Evolutionary conservation across 140 eudicot species (phyloP).

Genomic region (Artemisia princeps): DNA sequence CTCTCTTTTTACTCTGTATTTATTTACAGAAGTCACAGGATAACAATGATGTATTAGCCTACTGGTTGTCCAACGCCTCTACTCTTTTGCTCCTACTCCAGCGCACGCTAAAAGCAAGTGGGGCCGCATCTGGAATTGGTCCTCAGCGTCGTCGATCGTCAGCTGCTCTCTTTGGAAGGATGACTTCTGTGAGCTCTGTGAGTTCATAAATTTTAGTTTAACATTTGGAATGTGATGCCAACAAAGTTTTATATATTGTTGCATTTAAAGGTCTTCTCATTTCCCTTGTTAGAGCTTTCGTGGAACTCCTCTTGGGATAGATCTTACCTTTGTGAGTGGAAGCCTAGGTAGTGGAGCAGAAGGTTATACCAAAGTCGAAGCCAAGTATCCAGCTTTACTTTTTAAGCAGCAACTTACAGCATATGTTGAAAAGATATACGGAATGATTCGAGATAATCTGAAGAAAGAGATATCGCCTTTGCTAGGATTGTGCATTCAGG

Average conservation of each 20-base stretch:
- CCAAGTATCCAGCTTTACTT: slow-evolving; percentile 94
- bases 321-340: slow-evolving; percentile 57
- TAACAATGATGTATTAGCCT: slow-evolving; percentile 71
- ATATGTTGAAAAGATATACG: slow-evolving; percentile 87
- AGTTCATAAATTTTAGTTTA: slow-evolving; percentile 11
- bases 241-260: neutral
- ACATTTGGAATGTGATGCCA: neutral
- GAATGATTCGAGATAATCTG: slow-evolving; percentile 85
- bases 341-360: slow-evolving; percentile 52
- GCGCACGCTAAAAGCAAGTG: slow-evolving; percentile 83
- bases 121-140: slow-evolving; percentile 66
- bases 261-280: neutral
- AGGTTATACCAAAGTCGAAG: slow-evolving; percentile 79
- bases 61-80: slow-evolving; percentile 92
- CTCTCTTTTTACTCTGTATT: slow-evolving; percentile 4
- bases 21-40: slow-evolving; percentile 60
- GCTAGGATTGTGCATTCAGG: slow-evolving; percentile 96
- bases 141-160: slow-evolving; percentile 85
- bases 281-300: slow-evolving; percentile 58
- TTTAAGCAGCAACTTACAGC: slow-evolving; percentile 98
- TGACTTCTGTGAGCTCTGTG: slow-evolving; percentile 60
- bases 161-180: slow-evolving; percentile 73
- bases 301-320: slow-evolving; percentile 66
- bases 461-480: slow-evolving; percentile 91
- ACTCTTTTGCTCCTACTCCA: slow-evolving; percentile 85